Percentiles rank a stretch among this genome's conserved stretches.
Conservation (phyloP, 257 asterid genomes). For the Jaltomata sinuosa region DNA sequence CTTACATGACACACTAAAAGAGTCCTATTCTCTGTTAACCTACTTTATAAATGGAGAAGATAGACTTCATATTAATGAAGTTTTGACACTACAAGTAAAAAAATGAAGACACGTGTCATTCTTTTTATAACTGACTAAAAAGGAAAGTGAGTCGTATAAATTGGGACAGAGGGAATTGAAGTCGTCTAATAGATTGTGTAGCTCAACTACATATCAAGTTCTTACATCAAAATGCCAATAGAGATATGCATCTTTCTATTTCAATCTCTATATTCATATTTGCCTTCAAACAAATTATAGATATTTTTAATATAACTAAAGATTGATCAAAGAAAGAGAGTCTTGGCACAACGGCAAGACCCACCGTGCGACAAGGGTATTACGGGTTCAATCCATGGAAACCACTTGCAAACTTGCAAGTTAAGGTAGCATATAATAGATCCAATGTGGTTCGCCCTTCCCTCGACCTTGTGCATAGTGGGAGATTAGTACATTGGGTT, state of each 20-base stretch:
- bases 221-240: neutral
- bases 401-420: neutral
- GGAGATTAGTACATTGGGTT: neutral
- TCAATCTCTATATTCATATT: neutral
- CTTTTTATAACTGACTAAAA: too few species aligned
- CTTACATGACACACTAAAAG: too few species aligned
- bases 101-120: too few species aligned
- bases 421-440: neutral
- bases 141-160: too few species aligned
- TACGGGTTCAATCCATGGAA: neutral
- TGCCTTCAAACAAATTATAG: neutral
- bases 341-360: neutral
- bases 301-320: neutral
- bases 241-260: neutral
- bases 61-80: too few species aligned
- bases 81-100: too few species aligned
- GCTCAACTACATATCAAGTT: neutral
- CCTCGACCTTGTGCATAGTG: neutral
- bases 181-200: neutral
- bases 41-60: too few species aligned
- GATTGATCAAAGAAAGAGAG: neutral
- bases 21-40: too few species aligned
- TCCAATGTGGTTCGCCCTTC: neutral
- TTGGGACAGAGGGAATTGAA: too few species aligned
- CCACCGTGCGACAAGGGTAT: neutral